phyloP scores from a whole-genome alignment of 1,284 basidiomycete genomes.

The Pterulicium gracile region DNA sequence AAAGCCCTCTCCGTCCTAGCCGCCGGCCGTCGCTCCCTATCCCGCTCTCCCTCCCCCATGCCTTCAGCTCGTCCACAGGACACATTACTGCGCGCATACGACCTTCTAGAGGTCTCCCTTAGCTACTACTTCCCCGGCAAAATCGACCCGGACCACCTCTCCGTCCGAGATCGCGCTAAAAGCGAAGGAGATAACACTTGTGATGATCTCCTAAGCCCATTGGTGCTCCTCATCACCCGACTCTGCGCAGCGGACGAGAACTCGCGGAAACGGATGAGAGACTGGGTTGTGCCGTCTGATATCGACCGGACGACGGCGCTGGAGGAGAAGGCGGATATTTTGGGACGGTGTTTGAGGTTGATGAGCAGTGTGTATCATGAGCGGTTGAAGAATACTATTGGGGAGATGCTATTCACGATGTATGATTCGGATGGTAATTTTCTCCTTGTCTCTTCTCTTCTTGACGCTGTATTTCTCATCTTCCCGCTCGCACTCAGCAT shows the following conservation, averaged over 20 bases:
- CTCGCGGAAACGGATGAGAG: slow-evolving; percentile 43
- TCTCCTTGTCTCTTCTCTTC: background rate
- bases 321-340: slow-evolving; percentile 57
- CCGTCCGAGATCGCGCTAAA: slow-evolving; percentile 40
- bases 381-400: slow-evolving; percentile 61
- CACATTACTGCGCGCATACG: slow-evolving; percentile 49
- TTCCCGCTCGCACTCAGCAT: slow-evolving; percentile 31
- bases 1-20: slow-evolving; percentile 49
- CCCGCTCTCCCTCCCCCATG: slow-evolving; percentile 41
- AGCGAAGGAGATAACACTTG: slow-evolving; percentile 41
- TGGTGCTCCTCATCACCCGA: slow-evolving; percentile 64
- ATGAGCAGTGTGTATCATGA: slow-evolving; percentile 63
- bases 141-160: slow-evolving; percentile 49
- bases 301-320: slow-evolving; percentile 71
- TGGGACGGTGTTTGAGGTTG: slow-evolving; percentile 76
- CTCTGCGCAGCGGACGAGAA: slow-evolving; percentile 53
- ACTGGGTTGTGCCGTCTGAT: slow-evolving; percentile 61
- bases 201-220: slow-evolving; percentile 70
- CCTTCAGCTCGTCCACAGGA: slow-evolving; percentile 25
- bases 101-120: slow-evolving; percentile 54
- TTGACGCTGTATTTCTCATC: slow-evolving; percentile 6
- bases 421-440: slow-evolving; percentile 71
- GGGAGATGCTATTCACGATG: slow-evolving; percentile 79
- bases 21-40: slow-evolving; percentile 42
- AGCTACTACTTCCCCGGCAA: slow-evolving; percentile 56